Evolutionary conservation across 139 green algal species (phyloP), one percentile per base, ranked within the genome.

Genomic region (Pleodorina starrii): DNA sequence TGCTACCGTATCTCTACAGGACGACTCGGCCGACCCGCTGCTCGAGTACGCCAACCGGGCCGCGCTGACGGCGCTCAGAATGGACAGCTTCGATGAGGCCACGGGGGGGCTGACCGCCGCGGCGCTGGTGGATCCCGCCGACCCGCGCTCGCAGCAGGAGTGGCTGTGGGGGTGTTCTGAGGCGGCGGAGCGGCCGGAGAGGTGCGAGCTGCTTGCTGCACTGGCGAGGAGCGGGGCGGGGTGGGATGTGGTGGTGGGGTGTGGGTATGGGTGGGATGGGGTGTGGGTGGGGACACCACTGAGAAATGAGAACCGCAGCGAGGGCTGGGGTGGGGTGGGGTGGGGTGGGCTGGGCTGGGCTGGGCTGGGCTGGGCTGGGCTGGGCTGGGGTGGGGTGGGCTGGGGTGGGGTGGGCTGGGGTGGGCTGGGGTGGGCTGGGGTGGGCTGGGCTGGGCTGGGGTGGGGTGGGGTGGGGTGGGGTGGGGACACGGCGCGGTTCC

Each of bases 31-130:
- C 0, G 63, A 92, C 32, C 73, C 69, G 29, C 36, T 36, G 4
- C 42, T 95, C 17, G 92, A 95, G 84, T 95, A 95, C 80, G 89
- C 85, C 40, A 95, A 95, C 87, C 54, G 43, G 7, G 42, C 78
- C 19, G 90, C 85, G 1, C 71, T 93, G 36, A 2, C 29, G 29
- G 69, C 87, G 85, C 79, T 93, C 50, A 68, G 59, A 3, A 35
- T 85, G 35, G 27, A 36, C 16, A n/a, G 36, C 19, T 93, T 90
- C 59, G 72, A 90, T 4, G 85, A 91, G 4, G 69, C 89, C 60
- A 87, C 81, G 7, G 83, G 43, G 12, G 86, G 86, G 27, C 35
- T 60, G 1, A 36, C 25, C 0, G 12, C 57, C 16, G 54, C 59
- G 7, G 44, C 57, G 42, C 29, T 90, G 40, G 57, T 88, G 85